Percentiles rank a stretch among this genome's conserved stretches.
Conservation (phyloP, 2,329 filamentous ascomycete genomes). For the Trichocomaceae sp. region DNA sequence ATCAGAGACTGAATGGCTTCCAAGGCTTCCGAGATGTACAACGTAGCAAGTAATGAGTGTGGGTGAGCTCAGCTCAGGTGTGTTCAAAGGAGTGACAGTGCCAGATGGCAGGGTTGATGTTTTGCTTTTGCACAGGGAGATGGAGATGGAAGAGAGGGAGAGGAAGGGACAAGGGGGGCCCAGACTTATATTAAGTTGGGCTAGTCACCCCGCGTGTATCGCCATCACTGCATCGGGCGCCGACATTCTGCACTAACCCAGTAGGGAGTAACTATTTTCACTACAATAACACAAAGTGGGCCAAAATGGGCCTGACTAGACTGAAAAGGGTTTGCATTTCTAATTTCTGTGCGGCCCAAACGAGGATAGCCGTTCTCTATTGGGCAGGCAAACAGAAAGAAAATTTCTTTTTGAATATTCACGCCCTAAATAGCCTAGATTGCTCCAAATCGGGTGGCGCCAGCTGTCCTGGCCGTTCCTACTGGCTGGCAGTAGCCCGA, state of each 20-base stretch:
- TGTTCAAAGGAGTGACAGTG: conserved; percentile 12
- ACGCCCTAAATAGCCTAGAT: neutral
- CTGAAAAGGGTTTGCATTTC: neutral
- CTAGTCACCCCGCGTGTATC: conserved; percentile 2
- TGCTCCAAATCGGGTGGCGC: neutral
- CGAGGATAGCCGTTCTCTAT: neutral
- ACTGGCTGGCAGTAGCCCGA: neutral
- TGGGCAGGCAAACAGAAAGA: neutral
- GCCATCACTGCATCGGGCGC: too few relatives aligned
- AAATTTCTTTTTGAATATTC: too few relatives aligned
- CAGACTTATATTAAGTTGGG: conserved; percentile 6
- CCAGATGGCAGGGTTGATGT: neutral
- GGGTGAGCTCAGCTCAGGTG: conserved; percentile 10
- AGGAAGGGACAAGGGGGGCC: conserved; percentile 4
- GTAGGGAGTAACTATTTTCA: too few relatives aligned
- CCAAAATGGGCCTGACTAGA: too few relatives aligned
- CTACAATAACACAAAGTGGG: too few relatives aligned
- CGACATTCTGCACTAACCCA: neutral
- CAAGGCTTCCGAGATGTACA: neutral
- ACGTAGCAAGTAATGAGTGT: conserved; percentile 4
- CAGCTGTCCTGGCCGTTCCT: conserved; percentile 3
- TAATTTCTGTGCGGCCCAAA: neutral
- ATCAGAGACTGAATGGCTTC: neutral
- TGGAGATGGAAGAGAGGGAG: conserved; percentile 1
- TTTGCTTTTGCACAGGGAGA: neutral